phyloP scores from a whole-genome alignment of 257 asterid genomes.

The Solanum sitiens region DNA sequence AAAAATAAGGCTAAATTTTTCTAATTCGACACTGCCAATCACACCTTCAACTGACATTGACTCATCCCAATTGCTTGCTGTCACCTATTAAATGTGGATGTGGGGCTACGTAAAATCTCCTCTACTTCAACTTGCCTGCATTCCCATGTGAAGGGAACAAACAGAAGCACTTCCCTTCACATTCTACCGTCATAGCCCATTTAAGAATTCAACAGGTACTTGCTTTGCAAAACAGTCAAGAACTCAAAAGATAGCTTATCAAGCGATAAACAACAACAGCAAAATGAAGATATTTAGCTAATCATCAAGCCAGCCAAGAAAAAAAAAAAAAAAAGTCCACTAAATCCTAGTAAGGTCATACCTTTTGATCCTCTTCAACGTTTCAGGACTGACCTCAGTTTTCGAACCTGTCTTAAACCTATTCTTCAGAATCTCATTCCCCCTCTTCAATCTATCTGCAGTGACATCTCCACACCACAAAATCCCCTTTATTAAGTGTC shows the following conservation, averaged over 20 bases:
- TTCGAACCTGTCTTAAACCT: slow-evolving; percentile 49
- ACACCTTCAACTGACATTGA: neutral
- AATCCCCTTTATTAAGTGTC: slow-evolving; percentile 78
- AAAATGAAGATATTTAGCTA: neutral
- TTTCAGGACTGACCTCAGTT: slow-evolving; percentile 53
- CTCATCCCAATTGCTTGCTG: neutral
- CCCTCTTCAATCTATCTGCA: slow-evolving; percentile 46
- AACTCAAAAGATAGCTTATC: neutral
- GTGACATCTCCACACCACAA: slow-evolving; percentile 97
- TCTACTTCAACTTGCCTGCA: neutral
- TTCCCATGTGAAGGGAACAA: neutral
- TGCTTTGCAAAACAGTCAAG: neutral
- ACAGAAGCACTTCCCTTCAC: neutral
- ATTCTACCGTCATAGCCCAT: neutral
- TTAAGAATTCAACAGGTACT: neutral
- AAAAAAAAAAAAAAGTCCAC: neutral
- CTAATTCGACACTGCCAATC: neutral
- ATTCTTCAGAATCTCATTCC: slow-evolving; percentile 30
- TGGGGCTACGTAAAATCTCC: neutral
- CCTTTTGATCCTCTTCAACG: slow-evolving; percentile 78
- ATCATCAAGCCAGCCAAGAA: neutral
- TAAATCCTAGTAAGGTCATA: slow-evolving; percentile 4
- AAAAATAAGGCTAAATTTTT: neutral
- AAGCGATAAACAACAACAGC: neutral
- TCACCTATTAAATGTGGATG: neutral